Percentiles rank a stretch among this genome's conserved stretches.
Evolutionary conservation across 257 asterid species (phyloP).

Genomic region (Striga asiatica): DNA sequence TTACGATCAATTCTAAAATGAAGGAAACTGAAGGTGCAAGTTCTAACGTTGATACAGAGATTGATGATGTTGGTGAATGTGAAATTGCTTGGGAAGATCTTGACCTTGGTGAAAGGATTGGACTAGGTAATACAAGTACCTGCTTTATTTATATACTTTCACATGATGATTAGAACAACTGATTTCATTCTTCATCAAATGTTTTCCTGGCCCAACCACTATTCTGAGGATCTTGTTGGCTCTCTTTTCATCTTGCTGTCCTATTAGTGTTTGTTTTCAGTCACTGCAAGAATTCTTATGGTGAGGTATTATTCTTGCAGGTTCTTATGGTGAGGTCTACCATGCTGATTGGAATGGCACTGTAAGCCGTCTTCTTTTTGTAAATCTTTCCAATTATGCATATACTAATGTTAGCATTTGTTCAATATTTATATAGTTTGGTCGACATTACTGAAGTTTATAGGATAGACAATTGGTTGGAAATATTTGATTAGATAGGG

Average conservation of each 20-base stretch:
- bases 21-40: conserved; percentile 34
- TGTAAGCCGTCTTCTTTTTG: conserved; percentile 42
- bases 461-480: not conserved
- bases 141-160: conserved; percentile 5
- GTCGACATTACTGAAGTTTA: not conserved
- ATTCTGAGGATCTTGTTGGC: conserved; percentile 1
- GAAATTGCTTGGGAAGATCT: conserved; percentile 99
- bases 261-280: not conserved
- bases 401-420: not conserved
- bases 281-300: too few species aligned
- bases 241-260: conserved; percentile 11
- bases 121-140: conserved; percentile 60
- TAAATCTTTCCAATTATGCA: not conserved
- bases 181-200: conserved; percentile 7
- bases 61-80: conserved; percentile 93
- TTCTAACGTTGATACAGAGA: conserved; percentile 44
- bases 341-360: conserved; percentile 99
- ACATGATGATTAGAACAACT: conserved; percentile 10
- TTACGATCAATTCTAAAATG: conserved; percentile 23
- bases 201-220: not conserved
- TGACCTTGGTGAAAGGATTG: conserved; percentile 92
- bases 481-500: not conserved
- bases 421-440: not conserved
- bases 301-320: conserved; percentile 37
- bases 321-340: conserved; percentile 98